Evolutionary conservation across 768 basidiomycete genomes (phyloP).

Genomic region (Boletales sp.): DNA sequence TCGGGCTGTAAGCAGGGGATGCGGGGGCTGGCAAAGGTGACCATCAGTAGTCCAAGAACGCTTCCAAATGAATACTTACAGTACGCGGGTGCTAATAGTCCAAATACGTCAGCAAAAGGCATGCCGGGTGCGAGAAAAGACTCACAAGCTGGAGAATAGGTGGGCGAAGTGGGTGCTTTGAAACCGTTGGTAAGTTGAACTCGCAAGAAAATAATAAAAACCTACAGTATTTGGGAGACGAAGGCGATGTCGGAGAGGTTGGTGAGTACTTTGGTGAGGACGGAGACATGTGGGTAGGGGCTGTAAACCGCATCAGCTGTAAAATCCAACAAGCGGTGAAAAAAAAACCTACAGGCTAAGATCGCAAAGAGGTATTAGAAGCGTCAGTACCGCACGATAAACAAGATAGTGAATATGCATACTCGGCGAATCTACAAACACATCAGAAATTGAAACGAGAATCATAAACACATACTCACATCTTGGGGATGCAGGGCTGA

Average conservation of each 20-base stretch:
- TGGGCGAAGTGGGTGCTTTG: slow-evolving; percentile 79
- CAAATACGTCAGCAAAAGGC: slow-evolving; percentile 3
- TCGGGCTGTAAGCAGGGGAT: slow-evolving; percentile 83
- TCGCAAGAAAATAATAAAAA: slow-evolving; percentile 1
- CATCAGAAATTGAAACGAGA: not conserved
- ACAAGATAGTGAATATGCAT: slow-evolving; percentile 34
- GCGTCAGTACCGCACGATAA: slow-evolving; percentile 22
- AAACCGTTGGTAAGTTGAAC: slow-evolving; percentile 9
- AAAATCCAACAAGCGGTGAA: not conserved
- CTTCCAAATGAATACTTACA: slow-evolving; percentile 46
- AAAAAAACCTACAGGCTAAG: slow-evolving; percentile 57
- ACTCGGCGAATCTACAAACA: slow-evolving; percentile 70
- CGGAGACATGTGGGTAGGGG: slow-evolving; percentile 80
- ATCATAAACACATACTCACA: slow-evolving; percentile 46
- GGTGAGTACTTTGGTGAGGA: slow-evolving; percentile 93
- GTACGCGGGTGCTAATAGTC: slow-evolving; percentile 65
- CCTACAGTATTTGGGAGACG: slow-evolving; percentile 91
- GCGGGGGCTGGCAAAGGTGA: slow-evolving; percentile 56
- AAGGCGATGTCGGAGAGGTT: slow-evolving; percentile 86
- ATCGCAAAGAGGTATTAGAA: not conserved
- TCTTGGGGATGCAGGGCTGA: slow-evolving; percentile 90
- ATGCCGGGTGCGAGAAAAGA: slow-evolving; percentile 12
- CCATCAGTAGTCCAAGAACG: slow-evolving; percentile 6
- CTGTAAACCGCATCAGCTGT: slow-evolving; percentile 32
- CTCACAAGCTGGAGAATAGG: slow-evolving; percentile 87